Percentiles rank a stretch among this genome's conserved stretches.
These are phyloP conservation scores for Aspergillus eucalypticola DNA, from an alignment of 2,329 filamentous ascomycete genomes.

Conservation along the genomic window DNA sequence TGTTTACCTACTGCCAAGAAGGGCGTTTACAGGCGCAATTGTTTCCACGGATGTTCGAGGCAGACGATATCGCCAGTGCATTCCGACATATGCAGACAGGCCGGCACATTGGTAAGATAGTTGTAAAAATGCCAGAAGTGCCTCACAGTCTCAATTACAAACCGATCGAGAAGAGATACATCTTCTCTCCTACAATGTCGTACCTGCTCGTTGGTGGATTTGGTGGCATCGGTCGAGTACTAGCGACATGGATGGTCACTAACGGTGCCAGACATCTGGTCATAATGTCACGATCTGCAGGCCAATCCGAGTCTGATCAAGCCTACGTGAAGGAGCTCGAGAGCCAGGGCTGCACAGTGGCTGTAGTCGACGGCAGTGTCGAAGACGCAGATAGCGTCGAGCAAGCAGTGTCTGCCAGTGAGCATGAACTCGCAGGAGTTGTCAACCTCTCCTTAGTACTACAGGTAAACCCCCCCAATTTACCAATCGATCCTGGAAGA, in stretches of 20 bases:
- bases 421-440: slow-evolving; percentile 1
- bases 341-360: slow-evolving; percentile 41
- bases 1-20: slow-evolving; percentile 2
- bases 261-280: slow-evolving; percentile 54
- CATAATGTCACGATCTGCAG: slow-evolving; percentile 48
- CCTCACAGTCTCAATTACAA: neutral
- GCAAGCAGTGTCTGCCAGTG: neutral
- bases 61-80: neutral
- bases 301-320: neutral
- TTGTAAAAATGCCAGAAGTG: slow-evolving; percentile 10
- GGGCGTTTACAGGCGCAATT: neutral
- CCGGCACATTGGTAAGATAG: slow-evolving; percentile 12
- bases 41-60: neutral
- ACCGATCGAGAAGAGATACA: neutral
- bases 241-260: slow-evolving; percentile 50
- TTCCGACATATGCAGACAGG: slow-evolving; percentile 14
- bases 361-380: slow-evolving; percentile 39
- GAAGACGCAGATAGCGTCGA: neutral
- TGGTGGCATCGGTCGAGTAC: slow-evolving; percentile 56
- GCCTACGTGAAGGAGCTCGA: neutral
- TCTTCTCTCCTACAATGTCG: slow-evolving; percentile 35
- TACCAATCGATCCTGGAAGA: neutral
- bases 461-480: neutral
- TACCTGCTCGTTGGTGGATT: slow-evolving; percentile 59
- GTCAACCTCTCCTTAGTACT: slow-evolving; percentile 9